Base-by-base conservation (phyloP, 306 rosid genomes). In the Trichosanthes truncata region DNA sequence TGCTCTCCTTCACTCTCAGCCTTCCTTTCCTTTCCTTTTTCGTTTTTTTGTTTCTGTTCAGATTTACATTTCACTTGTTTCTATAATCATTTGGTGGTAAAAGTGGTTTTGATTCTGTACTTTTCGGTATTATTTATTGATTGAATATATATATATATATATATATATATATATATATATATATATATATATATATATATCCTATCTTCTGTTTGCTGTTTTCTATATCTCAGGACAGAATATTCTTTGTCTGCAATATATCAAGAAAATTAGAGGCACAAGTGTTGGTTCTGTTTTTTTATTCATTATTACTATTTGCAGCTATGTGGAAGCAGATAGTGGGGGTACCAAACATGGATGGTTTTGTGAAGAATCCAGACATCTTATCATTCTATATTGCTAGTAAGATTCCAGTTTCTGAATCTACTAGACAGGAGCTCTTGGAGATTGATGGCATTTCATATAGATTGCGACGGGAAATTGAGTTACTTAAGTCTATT, bases 341-440 rank as follows among this genome's bases (percentile, higher is more conserved):
- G 52, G 98, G 96, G 75, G 76, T 82, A 55, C 96, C 97, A 40
- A 90, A 83, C 84, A 86, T 91, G 97, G 98, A 96, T 84, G 83
- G 82, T 82, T 88, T 93, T 69, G 68, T 93, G 80, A 84, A 91
- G 88, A 96, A 86, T 85, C 99, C 99, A 51, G 97, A 79, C 81
- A 82, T 86, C 77, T 88, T 96, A 83, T 91, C 98, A 43, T 96
- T 93, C 87, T 84, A 86, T 62, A 93, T 96, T 5, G 99, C 98
- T 63, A 91, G 98, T 85, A 96, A 96, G 90, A 85, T 96, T 87
- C 98, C 98, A 9, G 96, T 96, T 53, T 96, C 99, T 63, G 97
- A 90, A 84, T 90, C 94, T 82, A 91, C 94, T 76, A 90, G 99
- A 84, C 99, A 93, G 86, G 97, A 96, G 79, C 99, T 96, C 77